Evolutionary conservation across 2,329 filamentous ascomycete species (phyloP).

Genomic region (Exophiala phaeomuriformis): DNA sequence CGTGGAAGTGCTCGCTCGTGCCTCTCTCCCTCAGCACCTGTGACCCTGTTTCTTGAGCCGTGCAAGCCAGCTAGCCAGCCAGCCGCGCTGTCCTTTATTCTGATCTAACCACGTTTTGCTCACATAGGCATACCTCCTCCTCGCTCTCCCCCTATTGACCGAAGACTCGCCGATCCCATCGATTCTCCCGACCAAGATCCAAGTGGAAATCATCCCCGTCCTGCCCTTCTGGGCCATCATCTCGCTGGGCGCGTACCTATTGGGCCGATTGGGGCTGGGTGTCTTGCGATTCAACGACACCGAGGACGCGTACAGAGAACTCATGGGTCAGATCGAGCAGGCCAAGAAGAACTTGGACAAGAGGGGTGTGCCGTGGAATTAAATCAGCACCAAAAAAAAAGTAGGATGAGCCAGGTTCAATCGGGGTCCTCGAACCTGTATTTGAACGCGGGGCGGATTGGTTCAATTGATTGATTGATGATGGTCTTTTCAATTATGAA

Average conservation of each 20-base stretch:
- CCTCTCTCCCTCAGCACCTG: no score
- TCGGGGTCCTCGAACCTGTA: not conserved
- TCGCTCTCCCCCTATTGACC: slow-evolving; percentile 25
- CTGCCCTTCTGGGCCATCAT: slow-evolving; percentile 90
- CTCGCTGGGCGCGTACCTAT: slow-evolving; percentile 82
- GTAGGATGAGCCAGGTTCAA: no score
- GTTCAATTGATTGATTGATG: no score
- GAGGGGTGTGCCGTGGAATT: slow-evolving; percentile 40
- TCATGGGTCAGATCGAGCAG: slow-evolving; percentile 68
- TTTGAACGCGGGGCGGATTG: not conserved
- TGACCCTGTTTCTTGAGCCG: no score
- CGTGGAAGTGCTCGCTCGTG: no score
- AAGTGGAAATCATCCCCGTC: slow-evolving; percentile 69
- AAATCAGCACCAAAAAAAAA: no score
- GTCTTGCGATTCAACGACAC: slow-evolving; percentile 97
- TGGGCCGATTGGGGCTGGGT: slow-evolving; percentile 84
- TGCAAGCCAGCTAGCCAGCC: no score
- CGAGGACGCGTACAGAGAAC: slow-evolving; percentile 78
- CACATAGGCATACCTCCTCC: slow-evolving; percentile 27
- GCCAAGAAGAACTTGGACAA: slow-evolving; percentile 39
- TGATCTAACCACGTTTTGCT: no score
- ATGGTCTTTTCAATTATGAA: no score
- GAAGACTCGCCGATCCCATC: slow-evolving; percentile 26
- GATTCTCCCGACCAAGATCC: slow-evolving; percentile 26
- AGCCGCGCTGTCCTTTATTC: no score